These are phyloP conservation scores for Atkinsonella hypoxylon DNA, from an alignment of 2,329 filamentous ascomycete species.

Conservation along the genomic window DNA sequence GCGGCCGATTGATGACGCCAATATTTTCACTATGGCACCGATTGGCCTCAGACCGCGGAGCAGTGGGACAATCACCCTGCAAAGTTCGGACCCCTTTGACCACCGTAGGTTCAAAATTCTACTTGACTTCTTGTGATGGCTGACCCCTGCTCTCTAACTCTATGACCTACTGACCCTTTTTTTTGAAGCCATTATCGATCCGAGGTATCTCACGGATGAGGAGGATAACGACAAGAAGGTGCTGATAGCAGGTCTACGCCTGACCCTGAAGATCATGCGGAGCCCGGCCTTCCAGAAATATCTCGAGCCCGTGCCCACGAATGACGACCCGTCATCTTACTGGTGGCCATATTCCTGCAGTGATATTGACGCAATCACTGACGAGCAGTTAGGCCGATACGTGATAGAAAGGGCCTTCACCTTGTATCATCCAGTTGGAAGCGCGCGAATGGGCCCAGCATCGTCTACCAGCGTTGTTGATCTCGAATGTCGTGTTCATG, in stretches of 20 bases:
- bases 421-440: conserved; percentile 11
- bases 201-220: conserved; percentile 11
- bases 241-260: conserved; percentile 9
- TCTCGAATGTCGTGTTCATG: conserved; percentile 39
- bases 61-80: conserved; percentile 9
- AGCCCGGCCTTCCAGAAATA: conserved; percentile 7
- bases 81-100: conserved; percentile 9
- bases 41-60: conserved; percentile 10
- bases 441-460: conserved; percentile 10
- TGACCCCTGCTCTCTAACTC: too few relatives aligned
- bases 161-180: not conserved
- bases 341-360: conserved; percentile 13
- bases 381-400: conserved; percentile 10
- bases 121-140: too few relatives aligned
- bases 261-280: conserved; percentile 9
- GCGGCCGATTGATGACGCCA: not conserved
- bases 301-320: conserved; percentile 8
- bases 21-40: conserved; percentile 7
- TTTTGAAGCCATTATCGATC: conserved; percentile 10
- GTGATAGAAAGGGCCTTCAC: conserved; percentile 10
- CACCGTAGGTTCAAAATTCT: conserved; percentile 8
- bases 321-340: conserved; percentile 8
- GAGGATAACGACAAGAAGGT: conserved; percentile 11
- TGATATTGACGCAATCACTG: conserved; percentile 9
- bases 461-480: conserved; percentile 25